Percentiles rank a stretch among this genome's conserved stretches.
phyloP scores from a whole-genome alignment of 257 asterid genomes.

The Nicotiana noctiflora region DNA sequence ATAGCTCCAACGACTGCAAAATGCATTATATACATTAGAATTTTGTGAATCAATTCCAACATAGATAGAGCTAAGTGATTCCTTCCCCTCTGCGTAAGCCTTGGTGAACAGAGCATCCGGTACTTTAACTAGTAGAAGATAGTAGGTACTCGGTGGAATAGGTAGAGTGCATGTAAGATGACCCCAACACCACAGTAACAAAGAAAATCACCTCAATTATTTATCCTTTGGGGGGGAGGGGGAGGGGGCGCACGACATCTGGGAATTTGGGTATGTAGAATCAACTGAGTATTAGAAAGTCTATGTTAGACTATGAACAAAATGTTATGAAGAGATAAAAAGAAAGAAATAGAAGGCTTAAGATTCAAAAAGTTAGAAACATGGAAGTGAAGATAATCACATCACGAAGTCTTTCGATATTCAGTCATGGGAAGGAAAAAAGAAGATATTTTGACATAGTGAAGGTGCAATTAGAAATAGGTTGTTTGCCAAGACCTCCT shows the following conservation, averaged over 20 bases:
- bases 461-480: background rate
- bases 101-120: background rate
- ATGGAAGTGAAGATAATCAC: background rate
- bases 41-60: background rate
- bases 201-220: background rate
- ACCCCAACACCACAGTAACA: background rate
- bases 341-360: background rate
- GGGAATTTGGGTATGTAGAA: background rate
- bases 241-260: background rate
- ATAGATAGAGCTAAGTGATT: background rate
- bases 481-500: background rate
- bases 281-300: background rate
- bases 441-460: background rate
- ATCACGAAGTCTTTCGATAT: background rate
- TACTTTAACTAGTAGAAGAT: background rate
- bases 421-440: background rate
- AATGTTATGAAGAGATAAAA: background rate
- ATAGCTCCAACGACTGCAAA: conserved; percentile 77
- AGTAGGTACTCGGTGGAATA: background rate
- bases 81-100: background rate
- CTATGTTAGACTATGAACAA: too few species aligned
- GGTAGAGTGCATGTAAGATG: background rate
- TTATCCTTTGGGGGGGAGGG: background rate
- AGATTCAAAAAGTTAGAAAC: background rate
- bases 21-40: background rate